Conservation (phyloP, 169 alveolate species). For the Plasmodium fragile region DNA sequence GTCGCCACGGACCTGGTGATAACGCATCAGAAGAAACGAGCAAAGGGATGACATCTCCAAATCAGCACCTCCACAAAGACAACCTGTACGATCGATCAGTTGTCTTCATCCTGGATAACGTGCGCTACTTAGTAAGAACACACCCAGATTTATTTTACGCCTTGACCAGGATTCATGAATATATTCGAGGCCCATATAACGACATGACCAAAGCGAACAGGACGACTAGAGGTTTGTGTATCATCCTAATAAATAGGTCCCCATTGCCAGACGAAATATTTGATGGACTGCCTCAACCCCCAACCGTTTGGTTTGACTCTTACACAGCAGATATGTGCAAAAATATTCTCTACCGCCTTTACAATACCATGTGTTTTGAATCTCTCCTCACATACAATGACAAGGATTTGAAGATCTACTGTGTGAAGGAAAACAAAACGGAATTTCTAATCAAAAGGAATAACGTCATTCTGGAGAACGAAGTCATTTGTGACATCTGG, state of each 20-base stretch:
- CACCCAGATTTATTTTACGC: conserved; percentile 78
- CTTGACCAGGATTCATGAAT: conserved; percentile 75
- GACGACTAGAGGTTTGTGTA: conserved; percentile 65
- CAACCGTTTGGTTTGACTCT: conserved; percentile 77
- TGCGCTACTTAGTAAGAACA: conserved; percentile 64
- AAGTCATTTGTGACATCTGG: conserved; percentile 75
- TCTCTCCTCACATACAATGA: conserved; percentile 59
- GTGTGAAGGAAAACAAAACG: conserved; percentile 26
- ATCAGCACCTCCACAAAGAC: conserved; percentile 34
- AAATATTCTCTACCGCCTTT: conserved; percentile 54
- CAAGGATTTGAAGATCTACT: conserved; percentile 57
- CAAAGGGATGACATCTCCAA: neutral
- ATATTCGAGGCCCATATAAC: conserved; percentile 72
- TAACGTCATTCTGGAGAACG: conserved; percentile 45
- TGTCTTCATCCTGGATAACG: conserved; percentile 64
- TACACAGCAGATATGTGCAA: conserved; percentile 75
- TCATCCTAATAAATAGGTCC: conserved; percentile 68
- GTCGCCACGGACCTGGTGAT: neutral
- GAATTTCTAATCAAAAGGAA: conserved; percentile 68
- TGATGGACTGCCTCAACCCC: conserved; percentile 76
- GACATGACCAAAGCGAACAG: conserved; percentile 72
- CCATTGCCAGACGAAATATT: conserved; percentile 77
- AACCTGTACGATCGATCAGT: conserved; percentile 71
- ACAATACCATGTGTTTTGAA: conserved; percentile 71
- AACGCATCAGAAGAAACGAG: neutral